These are phyloP conservation scores for Skeletonema menzelii DNA, from an alignment of 108 stramenopile genomes.

Conservation along the genomic window DNA sequence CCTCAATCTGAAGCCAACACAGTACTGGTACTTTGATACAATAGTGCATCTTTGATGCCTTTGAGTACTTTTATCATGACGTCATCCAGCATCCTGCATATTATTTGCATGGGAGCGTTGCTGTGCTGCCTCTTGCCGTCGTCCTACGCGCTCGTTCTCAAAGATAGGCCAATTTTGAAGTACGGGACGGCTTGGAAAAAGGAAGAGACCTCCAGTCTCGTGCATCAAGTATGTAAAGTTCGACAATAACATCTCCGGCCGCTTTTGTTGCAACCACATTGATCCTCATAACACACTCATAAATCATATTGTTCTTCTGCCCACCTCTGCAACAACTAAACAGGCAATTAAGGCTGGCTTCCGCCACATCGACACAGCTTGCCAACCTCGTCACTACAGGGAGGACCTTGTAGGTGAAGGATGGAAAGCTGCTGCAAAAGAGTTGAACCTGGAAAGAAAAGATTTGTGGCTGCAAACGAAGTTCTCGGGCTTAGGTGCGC, in stretches of 20 bases:
- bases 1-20: no score
- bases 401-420: conserved; percentile 55
- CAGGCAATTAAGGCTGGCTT: conserved; percentile 58
- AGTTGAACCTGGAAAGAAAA: conserved; percentile 35
- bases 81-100: background rate
- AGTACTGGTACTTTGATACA: no score
- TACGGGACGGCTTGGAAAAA: conserved; percentile 77
- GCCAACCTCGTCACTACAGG: conserved; percentile 67
- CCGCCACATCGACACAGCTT: conserved; percentile 64
- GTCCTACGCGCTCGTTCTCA: conserved; percentile 4
- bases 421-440: conserved; percentile 31
- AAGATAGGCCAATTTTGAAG: conserved; percentile 33
- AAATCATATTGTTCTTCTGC: no score
- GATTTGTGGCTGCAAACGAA: conserved; percentile 65
- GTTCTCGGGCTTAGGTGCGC: conserved; percentile 53
- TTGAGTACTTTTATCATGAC: background rate
- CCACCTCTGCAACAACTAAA: no score
- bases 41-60: no score
- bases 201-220: conserved; percentile 47
- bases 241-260: no score
- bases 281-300: no score
- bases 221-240: no score
- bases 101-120: background rate
- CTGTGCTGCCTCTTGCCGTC: background rate
- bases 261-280: no score